These are phyloP conservation scores for Begonia peltatifolia DNA, from an alignment of 306 rosid species.

Conservation along the genomic window DNA sequence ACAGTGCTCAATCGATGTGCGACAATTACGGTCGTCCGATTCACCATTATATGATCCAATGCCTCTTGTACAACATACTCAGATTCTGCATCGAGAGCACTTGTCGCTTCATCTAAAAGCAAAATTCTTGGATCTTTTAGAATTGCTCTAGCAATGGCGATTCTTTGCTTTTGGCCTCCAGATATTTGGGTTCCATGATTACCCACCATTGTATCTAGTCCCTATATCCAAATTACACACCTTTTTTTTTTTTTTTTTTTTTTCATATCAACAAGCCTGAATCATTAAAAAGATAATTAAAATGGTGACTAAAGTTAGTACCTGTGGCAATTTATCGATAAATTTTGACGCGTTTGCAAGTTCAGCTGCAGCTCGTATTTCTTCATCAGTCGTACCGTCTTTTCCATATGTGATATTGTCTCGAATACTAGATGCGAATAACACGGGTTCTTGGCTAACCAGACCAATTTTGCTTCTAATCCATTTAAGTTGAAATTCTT, in stretches of 20 bases:
- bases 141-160: conserved; percentile 44
- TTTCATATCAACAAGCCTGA: too few relatives aligned
- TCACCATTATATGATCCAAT: conserved; percentile 28
- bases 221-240: conserved; percentile 12
- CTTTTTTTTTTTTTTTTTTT: too few relatives aligned
- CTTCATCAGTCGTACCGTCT: conserved; percentile 46
- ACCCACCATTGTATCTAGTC: conserved; percentile 62
- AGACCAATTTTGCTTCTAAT: conserved; percentile 63
- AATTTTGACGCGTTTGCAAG: conserved; percentile 69
- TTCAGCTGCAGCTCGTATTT: conserved; percentile 50
- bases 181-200: conserved; percentile 75
- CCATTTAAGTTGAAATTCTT: conserved; percentile 62
- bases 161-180: conserved; percentile 50
- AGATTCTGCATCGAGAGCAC: conserved; percentile 48
- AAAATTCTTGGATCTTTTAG: conserved; percentile 35
- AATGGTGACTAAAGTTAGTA: conserved; percentile 9
- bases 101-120: conserved; percentile 45
- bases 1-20: conserved; percentile 42
- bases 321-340: conserved; percentile 63
- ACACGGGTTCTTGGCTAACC: conserved; percentile 73
- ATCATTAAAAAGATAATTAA: background rate
- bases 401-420: conserved; percentile 76
- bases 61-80: conserved; percentile 44
- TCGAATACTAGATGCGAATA: conserved; percentile 52
- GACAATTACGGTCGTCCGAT: conserved; percentile 30